Percentiles rank a stretch among this genome's conserved stretches.
phyloP scores from a whole-genome alignment of 148 eudicot genomes.

The Arctostaphylos glauca region DNA sequence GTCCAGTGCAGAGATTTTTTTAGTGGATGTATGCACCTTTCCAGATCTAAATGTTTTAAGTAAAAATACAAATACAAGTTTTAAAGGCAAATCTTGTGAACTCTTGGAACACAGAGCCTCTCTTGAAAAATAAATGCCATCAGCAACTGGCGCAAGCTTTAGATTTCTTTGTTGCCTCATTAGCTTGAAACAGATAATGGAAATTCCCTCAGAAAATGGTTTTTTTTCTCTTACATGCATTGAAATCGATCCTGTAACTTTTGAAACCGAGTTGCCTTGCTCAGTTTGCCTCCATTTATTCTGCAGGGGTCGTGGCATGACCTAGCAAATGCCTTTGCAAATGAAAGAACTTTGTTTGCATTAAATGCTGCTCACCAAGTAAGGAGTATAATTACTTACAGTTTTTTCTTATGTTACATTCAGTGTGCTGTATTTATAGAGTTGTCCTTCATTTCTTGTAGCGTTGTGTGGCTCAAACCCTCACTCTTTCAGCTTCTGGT shows the following conservation, averaged over 20 bases:
- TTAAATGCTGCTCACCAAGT: slow-evolving; percentile 82
- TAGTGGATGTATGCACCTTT: not conserved
- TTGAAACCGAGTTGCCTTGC: not conserved
- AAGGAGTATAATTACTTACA: slow-evolving; percentile 21
- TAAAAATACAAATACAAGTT: not conserved
- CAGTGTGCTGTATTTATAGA: not conserved
- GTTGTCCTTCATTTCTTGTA: slow-evolving; percentile 28
- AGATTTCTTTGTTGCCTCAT: not conserved
- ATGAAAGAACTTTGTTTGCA: slow-evolving; percentile 55
- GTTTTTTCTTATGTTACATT: not conserved
- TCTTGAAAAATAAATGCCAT: not conserved
- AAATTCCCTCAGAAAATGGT: not conserved
- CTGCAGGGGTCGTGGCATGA: slow-evolving; percentile 89
- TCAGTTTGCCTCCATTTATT: slow-evolving; percentile 14
- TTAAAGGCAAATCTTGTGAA: not conserved
- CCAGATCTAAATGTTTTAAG: not conserved
- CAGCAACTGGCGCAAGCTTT: not conserved
- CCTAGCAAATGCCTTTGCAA: slow-evolving; percentile 69
- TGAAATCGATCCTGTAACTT: not conserved
- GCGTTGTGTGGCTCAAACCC: slow-evolving; percentile 89
- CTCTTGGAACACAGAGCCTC: not conserved
- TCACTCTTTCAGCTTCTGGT: slow-evolving; percentile 75
- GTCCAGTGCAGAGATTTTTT: not conserved
- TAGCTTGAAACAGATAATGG: not conserved
- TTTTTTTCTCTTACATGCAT: not conserved